Conservation (phyloP, 176 grass and related monocot genomes). For the Avena atlantica region DNA sequence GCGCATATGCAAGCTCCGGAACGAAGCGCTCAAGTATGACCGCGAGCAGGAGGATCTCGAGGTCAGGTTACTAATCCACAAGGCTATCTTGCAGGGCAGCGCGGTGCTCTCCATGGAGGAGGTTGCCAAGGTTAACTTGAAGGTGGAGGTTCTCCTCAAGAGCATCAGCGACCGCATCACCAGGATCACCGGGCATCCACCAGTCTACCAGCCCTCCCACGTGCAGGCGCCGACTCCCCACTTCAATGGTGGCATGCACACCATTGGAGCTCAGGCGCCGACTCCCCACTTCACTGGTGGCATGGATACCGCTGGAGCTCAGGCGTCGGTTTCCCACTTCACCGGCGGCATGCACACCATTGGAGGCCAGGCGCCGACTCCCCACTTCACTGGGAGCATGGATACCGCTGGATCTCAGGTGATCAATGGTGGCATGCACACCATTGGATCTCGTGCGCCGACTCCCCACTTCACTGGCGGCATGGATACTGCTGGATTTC, state of each 20-base stretch:
- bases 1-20: constrained; percentile 25
- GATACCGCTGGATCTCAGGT: no score
- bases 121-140: not conserved
- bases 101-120: constrained; percentile 16
- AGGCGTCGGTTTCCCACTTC: no score
- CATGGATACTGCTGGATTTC: no score
- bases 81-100: not conserved
- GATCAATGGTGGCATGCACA: no score
- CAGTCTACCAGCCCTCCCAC: not conserved
- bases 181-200: not conserved
- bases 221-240: not conserved
- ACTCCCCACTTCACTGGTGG: no score
- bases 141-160: not conserved
- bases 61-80: constrained; percentile 26
- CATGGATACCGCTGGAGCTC: no score
- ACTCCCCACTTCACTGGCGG: no score
- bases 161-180: not conserved
- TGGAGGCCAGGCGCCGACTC: no score
- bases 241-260: not conserved
- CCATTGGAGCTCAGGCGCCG: no score
- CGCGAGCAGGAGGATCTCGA: not conserved
- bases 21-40: not conserved
- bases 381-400: no score
- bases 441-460: no score
- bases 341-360: no score